Base-by-base conservation (phyloP, 2,329 filamentous ascomycete genomes). In the Fusarium algeriense region DNA sequence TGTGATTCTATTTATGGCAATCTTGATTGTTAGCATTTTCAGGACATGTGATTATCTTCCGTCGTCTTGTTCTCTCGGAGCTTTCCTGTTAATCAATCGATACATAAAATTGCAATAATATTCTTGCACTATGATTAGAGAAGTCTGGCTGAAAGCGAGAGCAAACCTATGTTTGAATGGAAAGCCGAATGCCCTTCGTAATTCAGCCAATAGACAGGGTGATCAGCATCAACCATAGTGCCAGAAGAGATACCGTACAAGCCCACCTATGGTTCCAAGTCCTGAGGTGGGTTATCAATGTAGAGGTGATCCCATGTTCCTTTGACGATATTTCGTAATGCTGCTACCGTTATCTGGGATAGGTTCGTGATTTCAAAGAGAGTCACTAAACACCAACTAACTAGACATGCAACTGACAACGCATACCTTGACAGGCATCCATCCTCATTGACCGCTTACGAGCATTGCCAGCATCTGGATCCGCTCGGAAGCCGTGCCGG, bases 401-500 rank as follows among this genome's bases (percentile, higher is more conserved):
- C 35, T 20, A 38, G 30, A 19, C 28, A 23, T 40, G 26, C n/a
- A 20, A 46, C 26, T 46, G n/a, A 44, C 32, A 32, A 28, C 26
- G 28, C 26, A 41, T 23, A 20, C 30, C 38, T 37, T 20, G n/a
- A 34, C n/a, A 32, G 13, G 11, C 26, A 26, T 44, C 17, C 15
- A 34, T 38, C 26, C 30, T 65, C 48, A 26, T 43, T 41, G 46
- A 49, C 43, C 43, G 23, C 53, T 43, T n/a, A 37, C 26, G 57
- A 41, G 26, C 49, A 20, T 49, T 40, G 23, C 34, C 59, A 52
- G 48, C 37, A 46, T 15, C 38, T 57, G 57, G 53, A 40, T 63
- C 52, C 64, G 50, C 49, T 38, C 38, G 60, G 46, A 57, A 62
- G 46, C 64, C 55, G 57, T 60, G 38, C 45, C 56, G 34, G 50